phyloP scores from a whole-genome alignment of 2,329 filamentous ascomycete species.

The Hypoxylon sp. region DNA sequence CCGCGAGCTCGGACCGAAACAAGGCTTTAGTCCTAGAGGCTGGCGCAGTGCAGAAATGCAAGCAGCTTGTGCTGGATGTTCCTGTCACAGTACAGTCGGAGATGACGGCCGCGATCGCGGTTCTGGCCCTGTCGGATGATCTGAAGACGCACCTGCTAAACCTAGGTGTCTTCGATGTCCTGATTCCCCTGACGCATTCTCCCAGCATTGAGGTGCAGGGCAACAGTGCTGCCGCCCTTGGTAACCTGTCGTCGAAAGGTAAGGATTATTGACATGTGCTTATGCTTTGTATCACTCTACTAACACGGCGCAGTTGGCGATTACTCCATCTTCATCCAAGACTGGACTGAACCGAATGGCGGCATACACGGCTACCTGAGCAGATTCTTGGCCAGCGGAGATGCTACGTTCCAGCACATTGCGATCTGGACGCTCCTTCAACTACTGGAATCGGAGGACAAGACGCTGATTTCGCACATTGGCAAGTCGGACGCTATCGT shows the following conservation, averaged over 20 bases:
- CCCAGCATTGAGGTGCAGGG: conserved; percentile 98
- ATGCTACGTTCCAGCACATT: conserved; percentile 98
- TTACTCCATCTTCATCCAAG: conserved; percentile 93
- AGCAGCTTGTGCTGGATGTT: conserved; percentile 91
- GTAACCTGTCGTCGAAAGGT: conserved; percentile 98
- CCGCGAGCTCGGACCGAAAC: conserved; percentile 96
- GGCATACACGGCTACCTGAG: conserved; percentile 96
- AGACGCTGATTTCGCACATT: conserved; percentile 86
- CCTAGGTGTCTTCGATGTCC: conserved; percentile 92
- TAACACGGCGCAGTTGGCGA: conserved; percentile 75
- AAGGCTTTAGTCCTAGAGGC: conserved; percentile 97
- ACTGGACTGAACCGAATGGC: conserved; percentile 91
- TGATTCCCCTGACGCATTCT: conserved; percentile 94
- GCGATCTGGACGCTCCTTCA: conserved; percentile 98
- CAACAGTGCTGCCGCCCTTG: conserved; percentile 94
- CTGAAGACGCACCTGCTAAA: conserved; percentile 90
- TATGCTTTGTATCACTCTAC: not conserved
- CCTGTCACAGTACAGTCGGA: conserved; percentile 95
- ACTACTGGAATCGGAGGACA: conserved; percentile 93
- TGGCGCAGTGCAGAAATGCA: conserved; percentile 97
- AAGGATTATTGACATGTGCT: conserved; percentile 41
- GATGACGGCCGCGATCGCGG: conserved; percentile 99
- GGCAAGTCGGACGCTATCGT: conserved; percentile 91
- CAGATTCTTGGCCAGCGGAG: conserved; percentile 90
- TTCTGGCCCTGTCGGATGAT: conserved; percentile 93